These are phyloP conservation scores for Coemansia sp. DNA, from an alignment of 192 early-diverging fungal genomes.

Conservation along the genomic window DNA sequence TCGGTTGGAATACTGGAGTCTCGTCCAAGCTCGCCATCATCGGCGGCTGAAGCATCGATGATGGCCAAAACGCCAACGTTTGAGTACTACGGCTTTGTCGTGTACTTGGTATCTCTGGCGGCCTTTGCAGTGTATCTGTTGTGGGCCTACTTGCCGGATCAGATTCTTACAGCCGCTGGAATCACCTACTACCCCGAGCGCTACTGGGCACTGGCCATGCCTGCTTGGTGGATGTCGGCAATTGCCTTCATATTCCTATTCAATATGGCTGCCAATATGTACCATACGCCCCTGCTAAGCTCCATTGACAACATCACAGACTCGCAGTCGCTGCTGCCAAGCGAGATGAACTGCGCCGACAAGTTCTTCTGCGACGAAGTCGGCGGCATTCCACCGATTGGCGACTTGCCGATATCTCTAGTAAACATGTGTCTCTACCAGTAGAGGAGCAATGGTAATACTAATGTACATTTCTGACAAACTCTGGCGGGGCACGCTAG, in stretches of 20 bases:
- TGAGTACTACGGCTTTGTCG: conserved; percentile 87
- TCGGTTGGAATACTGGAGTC: conserved; percentile 18
- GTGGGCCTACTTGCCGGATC: conserved; percentile 83
- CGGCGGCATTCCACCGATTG: conserved; percentile 45
- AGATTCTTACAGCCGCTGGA: conserved; percentile 63
- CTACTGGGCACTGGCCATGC: conserved; percentile 81
- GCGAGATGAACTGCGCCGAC: conserved; percentile 15
- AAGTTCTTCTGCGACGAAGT: conserved; percentile 33
- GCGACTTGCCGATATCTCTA: conserved; percentile 58
- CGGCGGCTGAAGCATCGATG: conserved; percentile 12
- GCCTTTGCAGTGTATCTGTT: conserved; percentile 72
- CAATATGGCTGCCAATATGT: conserved; percentile 75
- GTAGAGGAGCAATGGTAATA: conserved; percentile 18
- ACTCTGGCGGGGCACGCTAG: background rate
- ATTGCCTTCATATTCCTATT: conserved; percentile 72
- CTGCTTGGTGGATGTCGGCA: conserved; percentile 72
- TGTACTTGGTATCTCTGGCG: conserved; percentile 78
- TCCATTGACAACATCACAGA: conserved; percentile 75
- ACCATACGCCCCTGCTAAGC: conserved; percentile 72
- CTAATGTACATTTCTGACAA: background rate
- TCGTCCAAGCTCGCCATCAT: conserved; percentile 22
- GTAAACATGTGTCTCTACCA: conserved; percentile 72
- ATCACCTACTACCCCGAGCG: conserved; percentile 86
- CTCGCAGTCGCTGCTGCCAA: conserved; percentile 35
- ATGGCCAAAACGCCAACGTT: conserved; percentile 68